Evolutionary conservation across 148 eudicot genomes (phyloP).

Genomic region (Cornus kousa): DNA sequence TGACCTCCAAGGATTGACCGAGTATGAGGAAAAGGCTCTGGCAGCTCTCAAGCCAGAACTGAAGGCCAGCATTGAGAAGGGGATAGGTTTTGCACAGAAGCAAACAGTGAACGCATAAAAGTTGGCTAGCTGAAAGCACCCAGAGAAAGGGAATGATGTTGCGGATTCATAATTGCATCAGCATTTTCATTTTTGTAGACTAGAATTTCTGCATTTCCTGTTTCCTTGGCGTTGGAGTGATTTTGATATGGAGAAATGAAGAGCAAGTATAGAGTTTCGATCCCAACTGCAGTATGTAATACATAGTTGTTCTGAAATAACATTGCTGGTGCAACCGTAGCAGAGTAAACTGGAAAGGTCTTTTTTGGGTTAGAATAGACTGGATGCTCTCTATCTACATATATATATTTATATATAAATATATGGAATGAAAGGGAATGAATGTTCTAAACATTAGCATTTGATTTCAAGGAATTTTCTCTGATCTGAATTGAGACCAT

Average conservation of each 20-base stretch:
- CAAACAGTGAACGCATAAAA: conserved; percentile 48
- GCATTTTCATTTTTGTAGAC: conserved; percentile 36
- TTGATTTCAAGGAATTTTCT: too few species aligned
- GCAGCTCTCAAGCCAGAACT: conserved; percentile 79
- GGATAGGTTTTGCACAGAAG: conserved; percentile 68
- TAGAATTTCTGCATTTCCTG: conserved; percentile 4
- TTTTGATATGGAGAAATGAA: conserved; percentile 10
- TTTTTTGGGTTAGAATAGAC: neutral
- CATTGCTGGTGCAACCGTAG: conserved; percentile 1
- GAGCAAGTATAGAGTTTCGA: conserved; percentile 25
- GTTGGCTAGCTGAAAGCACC: conserved; percentile 2
- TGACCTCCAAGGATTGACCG: conserved; percentile 65
- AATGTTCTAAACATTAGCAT: too few species aligned
- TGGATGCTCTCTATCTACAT: neutral
- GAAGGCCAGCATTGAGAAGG: conserved; percentile 82
- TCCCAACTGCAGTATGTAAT: conserved; percentile 12
- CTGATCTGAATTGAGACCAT: too few species aligned
- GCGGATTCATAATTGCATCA: neutral
- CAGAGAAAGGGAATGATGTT: conserved; percentile 1
- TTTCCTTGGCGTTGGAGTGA: conserved; percentile 17
- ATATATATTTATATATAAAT: too few species aligned
- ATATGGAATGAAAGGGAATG: too few species aligned
- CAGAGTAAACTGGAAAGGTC: neutral
- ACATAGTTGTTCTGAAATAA: conserved; percentile 9
- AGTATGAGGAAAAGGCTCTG: conserved; percentile 66